Percentiles rank a stretch among this genome's conserved stretches.
phyloP scores from a whole-genome alignment of 179 eudicot species.

The Beta lomatogona region DNA sequence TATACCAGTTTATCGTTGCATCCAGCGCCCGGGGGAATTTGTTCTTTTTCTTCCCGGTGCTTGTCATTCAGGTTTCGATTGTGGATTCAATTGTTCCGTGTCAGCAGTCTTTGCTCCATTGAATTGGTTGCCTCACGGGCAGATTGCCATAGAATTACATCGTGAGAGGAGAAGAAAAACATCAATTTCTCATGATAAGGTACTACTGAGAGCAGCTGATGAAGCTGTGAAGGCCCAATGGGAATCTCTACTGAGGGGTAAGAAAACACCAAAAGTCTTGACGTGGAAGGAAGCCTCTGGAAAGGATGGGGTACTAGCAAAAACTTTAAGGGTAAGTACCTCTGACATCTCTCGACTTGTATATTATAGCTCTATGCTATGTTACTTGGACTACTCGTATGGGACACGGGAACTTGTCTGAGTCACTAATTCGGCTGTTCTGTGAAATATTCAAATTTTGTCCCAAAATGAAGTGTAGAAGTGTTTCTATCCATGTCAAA shows the following conservation, averaged over 20 bases:
- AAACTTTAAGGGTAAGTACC: constrained; percentile 57
- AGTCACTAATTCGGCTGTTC: too few relatives aligned
- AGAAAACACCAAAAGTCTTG: constrained; percentile 25
- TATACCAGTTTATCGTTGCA: constrained; percentile 74
- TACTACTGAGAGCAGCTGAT: constrained; percentile 62
- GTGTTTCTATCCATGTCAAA: neutral
- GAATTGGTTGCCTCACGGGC: constrained; percentile 88
- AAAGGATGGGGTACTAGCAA: constrained; percentile 57
- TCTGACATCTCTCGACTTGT: neutral
- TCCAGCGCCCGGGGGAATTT: constrained; percentile 70
- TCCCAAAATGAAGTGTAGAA: too few relatives aligned
- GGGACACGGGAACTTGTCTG: too few relatives aligned
- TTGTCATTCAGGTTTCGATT: constrained; percentile 67
- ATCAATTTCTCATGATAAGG: constrained; percentile 65
- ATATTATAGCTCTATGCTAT: neutral
- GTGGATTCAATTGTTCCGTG: constrained; percentile 72
- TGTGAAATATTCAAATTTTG: too few relatives aligned
- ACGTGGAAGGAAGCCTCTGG: constrained; percentile 62
- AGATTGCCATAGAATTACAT: constrained; percentile 51
- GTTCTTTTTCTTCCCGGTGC: constrained; percentile 66
- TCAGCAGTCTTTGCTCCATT: constrained; percentile 65
- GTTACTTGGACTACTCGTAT: too few relatives aligned
- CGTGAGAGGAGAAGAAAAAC: constrained; percentile 61
- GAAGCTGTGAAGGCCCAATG: constrained; percentile 64
- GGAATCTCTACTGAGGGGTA: constrained; percentile 41